Conservation (phyloP, 176 grass and related monocot genomes). For the Raddia distichophylla region DNA sequence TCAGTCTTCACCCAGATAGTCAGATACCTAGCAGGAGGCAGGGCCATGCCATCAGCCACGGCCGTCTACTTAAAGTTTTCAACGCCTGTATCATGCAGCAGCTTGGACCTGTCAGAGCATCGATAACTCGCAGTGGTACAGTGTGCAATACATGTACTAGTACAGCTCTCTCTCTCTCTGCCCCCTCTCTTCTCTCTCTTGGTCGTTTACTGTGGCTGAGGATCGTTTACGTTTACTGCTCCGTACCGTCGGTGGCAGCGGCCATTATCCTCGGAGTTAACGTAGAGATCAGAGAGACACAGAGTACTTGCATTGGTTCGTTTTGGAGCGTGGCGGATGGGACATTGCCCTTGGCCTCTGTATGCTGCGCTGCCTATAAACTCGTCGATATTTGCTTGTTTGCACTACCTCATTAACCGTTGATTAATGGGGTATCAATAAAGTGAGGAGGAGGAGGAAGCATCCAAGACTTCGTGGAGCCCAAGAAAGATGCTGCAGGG, state of each 20-base stretch:
- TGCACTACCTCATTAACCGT: no score
- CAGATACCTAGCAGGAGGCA: background rate
- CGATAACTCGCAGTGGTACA: background rate
- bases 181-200: background rate
- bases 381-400: no score
- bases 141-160: background rate
- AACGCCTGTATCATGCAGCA: slow-evolving; percentile 42
- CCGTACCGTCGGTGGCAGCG: background rate
- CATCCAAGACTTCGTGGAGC: slow-evolving; percentile 40
- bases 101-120: slow-evolving; percentile 28
- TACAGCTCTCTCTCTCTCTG: background rate
- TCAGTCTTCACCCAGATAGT: no score
- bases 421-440: background rate
- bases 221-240: background rate
- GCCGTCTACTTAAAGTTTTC: slow-evolving; percentile 44
- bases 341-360: background rate
- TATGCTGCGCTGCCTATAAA: background rate
- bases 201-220: background rate
- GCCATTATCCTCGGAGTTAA: background rate
- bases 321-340: background rate
- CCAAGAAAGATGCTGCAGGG: slow-evolving; percentile 56
- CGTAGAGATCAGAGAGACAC: no score
- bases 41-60: no score
- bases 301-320: background rate
- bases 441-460: background rate